These are phyloP conservation scores for Venturia oleaginea DNA, from an alignment of 2,329 filamentous ascomycete genomes.

Conservation along the genomic window DNA sequence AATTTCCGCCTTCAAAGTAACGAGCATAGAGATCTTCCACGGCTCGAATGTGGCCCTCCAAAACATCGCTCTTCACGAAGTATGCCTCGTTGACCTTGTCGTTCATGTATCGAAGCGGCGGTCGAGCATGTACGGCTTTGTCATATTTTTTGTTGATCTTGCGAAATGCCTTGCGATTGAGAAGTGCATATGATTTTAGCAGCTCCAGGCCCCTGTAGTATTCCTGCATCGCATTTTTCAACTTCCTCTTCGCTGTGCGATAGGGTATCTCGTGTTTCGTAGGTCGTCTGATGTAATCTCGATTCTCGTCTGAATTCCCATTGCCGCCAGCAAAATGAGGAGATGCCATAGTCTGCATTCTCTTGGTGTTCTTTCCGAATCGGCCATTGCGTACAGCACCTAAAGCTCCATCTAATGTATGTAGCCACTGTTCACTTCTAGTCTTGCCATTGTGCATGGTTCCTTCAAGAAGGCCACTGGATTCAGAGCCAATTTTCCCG, in stretches of 20 bases:
- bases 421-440: conserved; percentile 23
- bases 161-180: conserved; percentile 88
- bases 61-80: conserved; percentile 81
- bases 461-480: conserved; percentile 20
- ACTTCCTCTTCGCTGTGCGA: conserved; percentile 76
- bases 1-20: conserved; percentile 90
- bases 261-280: conserved; percentile 59
- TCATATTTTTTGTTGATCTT: conserved; percentile 99
- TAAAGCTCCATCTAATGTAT: conserved; percentile 35
- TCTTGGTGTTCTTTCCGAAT: conserved; percentile 47
- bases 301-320: conserved; percentile 17
- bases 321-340: conserved; percentile 17
- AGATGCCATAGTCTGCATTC: conserved; percentile 29
- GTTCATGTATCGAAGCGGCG: conserved; percentile 71
- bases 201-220: conserved; percentile 88
- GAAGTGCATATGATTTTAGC: conserved; percentile 78
- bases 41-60: conserved; percentile 69
- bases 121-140: conserved; percentile 73
- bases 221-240: conserved; percentile 85
- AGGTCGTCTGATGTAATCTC: conserved; percentile 35
- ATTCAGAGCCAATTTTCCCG: conserved; percentile 16
- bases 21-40: conserved; percentile 88
- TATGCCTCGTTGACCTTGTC: conserved; percentile 85
- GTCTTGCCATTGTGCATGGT: conserved; percentile 12
- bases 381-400: conserved; percentile 32